Percentiles rank a stretch among this genome's conserved stretches.
Evolutionary conservation across 2,329 filamentous ascomycete genomes (phyloP).

Genomic region (Amphichorda felina): DNA sequence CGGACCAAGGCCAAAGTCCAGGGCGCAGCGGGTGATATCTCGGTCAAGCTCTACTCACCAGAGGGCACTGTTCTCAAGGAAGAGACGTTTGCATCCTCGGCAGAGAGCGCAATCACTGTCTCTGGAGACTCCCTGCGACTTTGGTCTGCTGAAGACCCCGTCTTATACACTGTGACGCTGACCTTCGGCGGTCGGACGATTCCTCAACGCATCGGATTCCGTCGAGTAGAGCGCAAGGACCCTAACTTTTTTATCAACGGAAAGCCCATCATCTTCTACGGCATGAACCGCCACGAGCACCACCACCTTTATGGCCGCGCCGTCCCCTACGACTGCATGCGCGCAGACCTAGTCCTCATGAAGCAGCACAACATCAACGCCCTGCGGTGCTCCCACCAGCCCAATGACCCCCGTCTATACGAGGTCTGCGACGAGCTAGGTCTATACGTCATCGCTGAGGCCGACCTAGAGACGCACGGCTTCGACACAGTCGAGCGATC

Average conservation of each 20-base stretch:
- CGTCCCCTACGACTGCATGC: conserved; percentile 32
- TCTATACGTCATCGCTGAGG: conserved; percentile 44
- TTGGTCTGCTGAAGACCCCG: conserved; percentile 59
- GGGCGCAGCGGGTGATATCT: conserved; percentile 15
- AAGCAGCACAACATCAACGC: conserved; percentile 62
- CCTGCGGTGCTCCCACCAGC: conserved; percentile 56
- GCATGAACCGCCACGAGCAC: conserved; percentile 62
- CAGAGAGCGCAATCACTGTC: conserved; percentile 1
- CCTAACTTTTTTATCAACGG: conserved; percentile 56
- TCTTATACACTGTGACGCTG: conserved; percentile 41
- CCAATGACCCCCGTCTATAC: conserved; percentile 47
- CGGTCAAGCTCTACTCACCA: conserved; percentile 2
- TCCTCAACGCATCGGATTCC: conserved; percentile 50
- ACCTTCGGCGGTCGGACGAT: conserved; percentile 23
- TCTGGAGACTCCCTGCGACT: conserved; percentile 3
- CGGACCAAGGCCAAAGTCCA: conserved; percentile 29
- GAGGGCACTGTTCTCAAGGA: conserved; percentile 4
- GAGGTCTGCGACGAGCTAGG: conserved; percentile 55
- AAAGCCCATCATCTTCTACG: conserved; percentile 49
- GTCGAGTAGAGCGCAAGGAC: conserved; percentile 46
- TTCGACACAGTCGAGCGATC: conserved; percentile 32
- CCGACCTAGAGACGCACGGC: conserved; percentile 41
- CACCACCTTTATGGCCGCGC: conserved; percentile 50
- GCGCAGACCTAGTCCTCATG: conserved; percentile 49
- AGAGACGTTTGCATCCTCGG: conserved; percentile 6